phyloP scores from a whole-genome alignment of 306 rosid species.

The Inga laurina region DNA sequence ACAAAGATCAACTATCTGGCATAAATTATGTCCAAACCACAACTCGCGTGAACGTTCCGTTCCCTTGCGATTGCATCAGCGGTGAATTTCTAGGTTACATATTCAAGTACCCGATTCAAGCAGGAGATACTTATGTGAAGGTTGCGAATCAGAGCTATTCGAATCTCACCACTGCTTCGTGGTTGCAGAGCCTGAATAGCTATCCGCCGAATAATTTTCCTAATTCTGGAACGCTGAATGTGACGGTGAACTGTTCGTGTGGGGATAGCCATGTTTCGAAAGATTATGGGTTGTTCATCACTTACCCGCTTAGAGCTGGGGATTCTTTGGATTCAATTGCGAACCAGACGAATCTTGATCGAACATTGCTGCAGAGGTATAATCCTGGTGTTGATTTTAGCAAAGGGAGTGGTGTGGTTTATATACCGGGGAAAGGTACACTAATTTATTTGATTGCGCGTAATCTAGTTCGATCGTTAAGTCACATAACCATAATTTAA shows the following conservation, averaged over 20 bases:
- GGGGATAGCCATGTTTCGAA: slow-evolving; percentile 54
- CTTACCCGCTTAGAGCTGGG: slow-evolving; percentile 58
- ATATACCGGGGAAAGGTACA: slow-evolving; percentile 74
- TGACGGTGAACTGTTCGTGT: slow-evolving; percentile 67
- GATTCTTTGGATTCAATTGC: slow-evolving; percentile 55
- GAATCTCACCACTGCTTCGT: slow-evolving; percentile 48
- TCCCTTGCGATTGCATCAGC: slow-evolving; percentile 55
- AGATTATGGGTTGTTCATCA: slow-evolving; percentile 69
- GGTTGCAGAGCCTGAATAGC: slow-evolving; percentile 43
- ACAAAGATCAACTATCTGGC: slow-evolving; percentile 32
- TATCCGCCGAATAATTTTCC: slow-evolving; percentile 39
- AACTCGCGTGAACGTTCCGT: slow-evolving; percentile 57
- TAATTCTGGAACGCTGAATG: slow-evolving; percentile 33
- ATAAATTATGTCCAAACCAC: background rate
- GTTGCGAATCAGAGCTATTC: slow-evolving; percentile 43
- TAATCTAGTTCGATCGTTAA: background rate
- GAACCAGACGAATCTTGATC: background rate
- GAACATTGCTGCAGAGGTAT: slow-evolving; percentile 42
- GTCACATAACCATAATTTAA: background rate
- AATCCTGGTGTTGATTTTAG: slow-evolving; percentile 64
- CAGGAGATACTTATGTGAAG: slow-evolving; percentile 33
- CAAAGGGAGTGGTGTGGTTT: slow-evolving; percentile 53
- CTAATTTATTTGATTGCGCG: background rate
- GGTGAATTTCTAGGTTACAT: slow-evolving; percentile 51
- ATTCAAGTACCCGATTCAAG: slow-evolving; percentile 36